Conservation (phyloP, 768 basidiomycete species). For the Exidia glandulosa region DNA sequence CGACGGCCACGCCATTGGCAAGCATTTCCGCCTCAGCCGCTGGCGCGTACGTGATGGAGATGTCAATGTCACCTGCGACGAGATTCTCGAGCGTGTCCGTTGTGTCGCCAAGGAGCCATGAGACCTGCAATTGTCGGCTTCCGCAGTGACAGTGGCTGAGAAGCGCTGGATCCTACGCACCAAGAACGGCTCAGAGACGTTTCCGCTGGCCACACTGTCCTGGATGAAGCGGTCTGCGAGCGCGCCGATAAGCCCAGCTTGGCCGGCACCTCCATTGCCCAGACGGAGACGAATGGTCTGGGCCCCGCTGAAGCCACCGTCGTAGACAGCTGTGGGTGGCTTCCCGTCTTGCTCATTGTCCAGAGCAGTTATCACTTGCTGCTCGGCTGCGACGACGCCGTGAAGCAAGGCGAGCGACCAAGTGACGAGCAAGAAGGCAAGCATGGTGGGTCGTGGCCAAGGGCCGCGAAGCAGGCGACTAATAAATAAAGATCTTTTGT, state of each 20-base stretch:
- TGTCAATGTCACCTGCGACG: constrained; percentile 30
- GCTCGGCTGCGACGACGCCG: neutral
- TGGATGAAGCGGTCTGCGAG: constrained; percentile 39
- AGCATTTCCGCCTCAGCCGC: constrained; percentile 35
- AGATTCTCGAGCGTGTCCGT: constrained; percentile 37
- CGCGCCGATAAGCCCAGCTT: constrained; percentile 36
- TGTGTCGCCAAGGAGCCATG: constrained; percentile 47
- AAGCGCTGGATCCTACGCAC: too few species aligned
- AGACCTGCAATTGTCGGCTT: constrained; percentile 25
- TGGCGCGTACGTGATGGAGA: constrained; percentile 42
- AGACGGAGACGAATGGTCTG: constrained; percentile 31
- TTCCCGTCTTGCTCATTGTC: neutral
- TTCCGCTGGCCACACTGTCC: constrained; percentile 20
- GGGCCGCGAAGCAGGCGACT: too few species aligned
- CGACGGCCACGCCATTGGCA: constrained; percentile 19
- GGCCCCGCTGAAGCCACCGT: constrained; percentile 26
- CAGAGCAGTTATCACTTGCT: neutral
- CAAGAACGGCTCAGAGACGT: constrained; percentile 19
- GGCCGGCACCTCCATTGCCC: constrained; percentile 41
- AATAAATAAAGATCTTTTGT: neutral
- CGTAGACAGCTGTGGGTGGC: constrained; percentile 20
- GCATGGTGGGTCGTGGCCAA: neutral
- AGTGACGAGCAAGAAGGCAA: neutral
- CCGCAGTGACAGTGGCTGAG: neutral
- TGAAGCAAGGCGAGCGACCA: neutral